These are phyloP conservation scores for Aquilaria sinensis DNA, from an alignment of 345 rosid species.

Conservation along the genomic window DNA sequence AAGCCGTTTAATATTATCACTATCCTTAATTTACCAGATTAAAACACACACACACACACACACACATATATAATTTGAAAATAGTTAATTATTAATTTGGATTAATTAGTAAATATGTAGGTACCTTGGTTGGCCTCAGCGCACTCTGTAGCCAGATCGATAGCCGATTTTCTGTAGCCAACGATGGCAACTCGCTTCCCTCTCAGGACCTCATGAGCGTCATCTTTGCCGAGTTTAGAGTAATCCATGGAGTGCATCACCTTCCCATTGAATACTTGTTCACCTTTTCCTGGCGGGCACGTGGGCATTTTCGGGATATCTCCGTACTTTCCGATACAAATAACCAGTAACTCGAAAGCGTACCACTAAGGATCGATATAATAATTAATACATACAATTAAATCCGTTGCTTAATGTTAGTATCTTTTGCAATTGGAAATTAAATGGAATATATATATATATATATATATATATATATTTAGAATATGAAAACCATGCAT, in stretches of 20 bases:
- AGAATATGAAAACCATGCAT: neutral
- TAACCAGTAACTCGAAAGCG: slow-evolving; percentile 35
- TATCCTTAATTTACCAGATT: too few relatives aligned
- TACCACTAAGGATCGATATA: slow-evolving; percentile 25
- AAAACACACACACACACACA: too few relatives aligned
- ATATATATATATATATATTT: too few relatives aligned
- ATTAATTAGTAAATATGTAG: neutral
- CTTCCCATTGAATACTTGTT: slow-evolving; percentile 32
- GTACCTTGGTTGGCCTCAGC: slow-evolving; percentile 54
- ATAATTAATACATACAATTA: too few relatives aligned
- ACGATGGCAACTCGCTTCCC: slow-evolving; percentile 48
- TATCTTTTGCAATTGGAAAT: too few relatives aligned
- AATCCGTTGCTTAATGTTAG: too few relatives aligned
- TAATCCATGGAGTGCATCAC: slow-evolving; percentile 51
- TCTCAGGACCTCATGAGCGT: slow-evolving; percentile 23
- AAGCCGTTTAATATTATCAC: too few relatives aligned
- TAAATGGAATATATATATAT: neutral
- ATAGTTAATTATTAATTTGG: too few relatives aligned
- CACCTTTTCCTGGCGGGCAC: slow-evolving; percentile 34
- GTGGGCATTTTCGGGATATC: slow-evolving; percentile 34
- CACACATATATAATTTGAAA: too few relatives aligned
- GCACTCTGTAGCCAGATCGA: slow-evolving; percentile 55
- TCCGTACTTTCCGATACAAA: slow-evolving; percentile 54
- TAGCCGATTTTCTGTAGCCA: slow-evolving; percentile 53
- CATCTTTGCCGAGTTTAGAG: slow-evolving; percentile 31